phyloP scores from a whole-genome alignment of 345 rosid species.

The Eucalyptus rudis region DNA sequence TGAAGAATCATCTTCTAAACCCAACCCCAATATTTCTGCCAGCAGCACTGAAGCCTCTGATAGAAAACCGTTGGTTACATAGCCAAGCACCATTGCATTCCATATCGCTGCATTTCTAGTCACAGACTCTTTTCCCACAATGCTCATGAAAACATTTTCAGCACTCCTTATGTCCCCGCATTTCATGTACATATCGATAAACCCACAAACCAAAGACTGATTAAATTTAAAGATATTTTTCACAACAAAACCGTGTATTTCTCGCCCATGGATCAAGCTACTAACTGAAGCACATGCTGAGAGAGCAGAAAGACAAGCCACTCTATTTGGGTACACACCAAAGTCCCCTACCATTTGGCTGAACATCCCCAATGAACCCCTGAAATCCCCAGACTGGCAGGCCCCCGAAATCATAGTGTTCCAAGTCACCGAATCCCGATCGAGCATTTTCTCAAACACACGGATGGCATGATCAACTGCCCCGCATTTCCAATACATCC shows the following conservation, averaged over 20 bases:
- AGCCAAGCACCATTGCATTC: constrained; percentile 37
- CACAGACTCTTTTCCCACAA: background rate
- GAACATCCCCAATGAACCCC: background rate
- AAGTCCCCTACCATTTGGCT: background rate
- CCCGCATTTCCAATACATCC: background rate
- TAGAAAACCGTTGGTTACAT: constrained; percentile 10
- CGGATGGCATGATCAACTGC: background rate
- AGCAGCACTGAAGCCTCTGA: constrained; percentile 12
- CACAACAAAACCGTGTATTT: constrained; percentile 19
- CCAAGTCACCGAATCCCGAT: background rate
- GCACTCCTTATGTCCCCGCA: constrained; percentile 19
- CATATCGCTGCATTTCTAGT: constrained; percentile 17
- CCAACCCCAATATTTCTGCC: constrained; percentile 16
- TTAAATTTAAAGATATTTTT: constrained; percentile 12
- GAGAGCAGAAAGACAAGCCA: background rate
- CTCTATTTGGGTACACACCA: background rate
- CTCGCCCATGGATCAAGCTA: constrained; percentile 14
- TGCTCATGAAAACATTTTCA: constrained; percentile 6
- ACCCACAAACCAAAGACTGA: constrained; percentile 17
- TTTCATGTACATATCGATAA: constrained; percentile 37
- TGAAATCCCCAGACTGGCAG: background rate
- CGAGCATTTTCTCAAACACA: background rate
- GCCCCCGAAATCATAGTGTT: background rate
- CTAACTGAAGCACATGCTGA: constrained; percentile 9
- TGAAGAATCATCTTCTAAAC: constrained; percentile 18